These are phyloP conservation scores for Vitis riparia DNA, from an alignment of 164 flowering plant species.

Conservation along the genomic window DNA sequence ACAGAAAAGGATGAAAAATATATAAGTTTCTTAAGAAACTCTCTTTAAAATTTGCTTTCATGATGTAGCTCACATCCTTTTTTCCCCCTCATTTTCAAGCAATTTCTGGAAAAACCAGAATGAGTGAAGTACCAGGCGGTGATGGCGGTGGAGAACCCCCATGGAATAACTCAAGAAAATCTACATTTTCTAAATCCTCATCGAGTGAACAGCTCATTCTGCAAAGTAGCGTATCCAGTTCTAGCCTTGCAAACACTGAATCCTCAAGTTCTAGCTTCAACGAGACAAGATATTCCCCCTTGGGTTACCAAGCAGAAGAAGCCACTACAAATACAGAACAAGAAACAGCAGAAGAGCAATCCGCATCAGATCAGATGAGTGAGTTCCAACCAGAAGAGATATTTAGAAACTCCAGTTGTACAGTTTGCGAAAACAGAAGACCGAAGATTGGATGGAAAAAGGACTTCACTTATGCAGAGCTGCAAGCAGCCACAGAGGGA, in stretches of 20 bases:
- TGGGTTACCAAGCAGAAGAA: conserved; percentile 10
- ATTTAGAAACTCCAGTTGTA: conserved; percentile 30
- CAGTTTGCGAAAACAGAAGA: conserved; percentile 44
- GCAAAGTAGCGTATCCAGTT: conserved; percentile 1
- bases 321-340: conserved; percentile 13
- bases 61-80: no score
- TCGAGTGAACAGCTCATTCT: conserved; percentile 11
- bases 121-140: conserved; percentile 2
- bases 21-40: conserved; percentile 6
- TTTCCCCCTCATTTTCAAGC: no score
- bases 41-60: no score
- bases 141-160: conserved; percentile 8
- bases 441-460: conserved; percentile 37
- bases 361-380: conserved; percentile 19
- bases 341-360: conserved; percentile 18
- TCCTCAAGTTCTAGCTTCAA: conserved; percentile 15
- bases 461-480: conserved; percentile 48
- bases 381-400: conserved; percentile 16
- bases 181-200: conserved; percentile 5
- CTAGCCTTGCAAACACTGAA: conserved; percentile 11
- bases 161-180: background rate
- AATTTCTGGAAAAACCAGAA: background rate
- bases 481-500: conserved; percentile 47
- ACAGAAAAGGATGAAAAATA: background rate
- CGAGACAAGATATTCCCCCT: conserved; percentile 10